Conservation (phyloP, 2,329 filamentous ascomycete species). For the Epichloe festucae region DNA sequence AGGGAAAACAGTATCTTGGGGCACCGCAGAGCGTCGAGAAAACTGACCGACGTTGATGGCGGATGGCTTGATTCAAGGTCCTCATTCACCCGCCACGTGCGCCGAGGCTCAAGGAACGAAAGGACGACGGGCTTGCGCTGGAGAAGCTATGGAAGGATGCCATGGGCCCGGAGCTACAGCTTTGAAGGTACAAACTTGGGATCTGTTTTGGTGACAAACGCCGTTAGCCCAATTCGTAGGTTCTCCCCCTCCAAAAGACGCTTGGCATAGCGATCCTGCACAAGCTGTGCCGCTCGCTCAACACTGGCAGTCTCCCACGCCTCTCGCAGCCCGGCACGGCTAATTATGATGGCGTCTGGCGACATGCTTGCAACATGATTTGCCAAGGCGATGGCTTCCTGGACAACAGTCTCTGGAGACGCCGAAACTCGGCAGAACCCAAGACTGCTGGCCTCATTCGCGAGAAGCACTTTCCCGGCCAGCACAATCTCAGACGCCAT, state of each 20-base stretch:
- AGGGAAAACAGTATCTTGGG: no score
- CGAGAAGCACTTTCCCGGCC: constrained; percentile 30
- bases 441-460: constrained; percentile 20
- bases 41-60: no score
- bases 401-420: constrained; percentile 24
- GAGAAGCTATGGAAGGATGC: no score
- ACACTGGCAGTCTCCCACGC: constrained; percentile 28
- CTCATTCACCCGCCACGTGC: no score
- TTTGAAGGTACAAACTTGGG: constrained; percentile 36
- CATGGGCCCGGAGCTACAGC: constrained; percentile 17
- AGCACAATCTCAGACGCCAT: constrained; percentile 36
- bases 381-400: constrained; percentile 24
- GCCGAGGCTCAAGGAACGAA: no score
- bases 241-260: constrained; percentile 31
- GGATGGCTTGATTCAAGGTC: no score
- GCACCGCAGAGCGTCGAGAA: no score
- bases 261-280: constrained; percentile 27
- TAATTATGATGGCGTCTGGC: constrained; percentile 26
- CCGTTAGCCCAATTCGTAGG: constrained; percentile 33
- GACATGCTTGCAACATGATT: constrained; percentile 20
- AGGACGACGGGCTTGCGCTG: no score
- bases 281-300: constrained; percentile 25
- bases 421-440: constrained; percentile 20
- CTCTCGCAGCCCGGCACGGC: constrained; percentile 24
- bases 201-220: constrained; percentile 37